Evolutionary conservation across 331 rosid genomes (phyloP), one percentile per base, ranked within the genome.

Genomic region (Pyracantha coccinea): DNA sequence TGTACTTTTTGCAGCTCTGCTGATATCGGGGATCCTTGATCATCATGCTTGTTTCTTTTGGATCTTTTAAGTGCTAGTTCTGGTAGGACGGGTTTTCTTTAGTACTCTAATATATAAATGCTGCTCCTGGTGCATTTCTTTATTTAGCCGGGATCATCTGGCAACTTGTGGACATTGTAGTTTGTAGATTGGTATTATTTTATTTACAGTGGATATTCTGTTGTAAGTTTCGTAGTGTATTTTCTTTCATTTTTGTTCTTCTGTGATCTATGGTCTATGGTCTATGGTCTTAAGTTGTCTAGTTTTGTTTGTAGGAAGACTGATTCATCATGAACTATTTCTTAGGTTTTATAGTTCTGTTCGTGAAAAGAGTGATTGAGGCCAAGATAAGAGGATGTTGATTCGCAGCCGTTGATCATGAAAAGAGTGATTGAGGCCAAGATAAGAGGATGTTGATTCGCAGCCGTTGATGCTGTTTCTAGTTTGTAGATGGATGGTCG

Each of bases 331-430:
- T 81, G 77, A 86, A 82, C 69, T 71, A 86, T 88, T 87, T 88
- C 78, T 87, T 88, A 91, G 92, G 90, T 85, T 88, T 92, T 92
- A 92, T 92, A 90, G 97, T n/a, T n/a, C n/a, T n/a, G 93, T 78
- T 84, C 86, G 87, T 82, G 91, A 78, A 69, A 54, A 84, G 87
- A 89, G 83, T 88, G 88, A 69, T 71, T 81, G 77, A 88, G 86
- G 89, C 87, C 21, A 75, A 79, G 88, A 81, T 88, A 79, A 86
- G 88, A 77, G 85, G 86, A 58, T 76, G 92, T 83, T 88, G 91
- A 75, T 84, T 80, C 72, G 81, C 82, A 69, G 96, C 87, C 77
- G 88, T 90, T 75, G 92, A 74, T 84, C 86, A 86, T 82, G 91
- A 78, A 69, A 54, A 84, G 87, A 89, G 83, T 88, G 88, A 69